Evolutionary conservation across 768 basidiomycete genomes (phyloP).

Genomic region (Mycena epipterygia): DNA sequence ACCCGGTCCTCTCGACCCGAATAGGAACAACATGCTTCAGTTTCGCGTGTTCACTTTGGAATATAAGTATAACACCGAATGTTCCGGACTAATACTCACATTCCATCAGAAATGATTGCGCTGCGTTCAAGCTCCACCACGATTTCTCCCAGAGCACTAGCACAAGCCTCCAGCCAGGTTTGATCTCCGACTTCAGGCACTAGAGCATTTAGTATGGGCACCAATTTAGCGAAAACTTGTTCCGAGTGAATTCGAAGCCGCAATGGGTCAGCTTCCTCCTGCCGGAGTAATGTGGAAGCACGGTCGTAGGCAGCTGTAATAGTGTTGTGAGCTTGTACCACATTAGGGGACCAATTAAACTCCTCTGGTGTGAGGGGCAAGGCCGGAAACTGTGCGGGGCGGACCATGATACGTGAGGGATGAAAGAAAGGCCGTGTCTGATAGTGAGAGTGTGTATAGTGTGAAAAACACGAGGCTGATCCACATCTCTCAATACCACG

Average conservation of each 20-base stretch:
- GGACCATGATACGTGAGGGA: slow-evolving; percentile 6
- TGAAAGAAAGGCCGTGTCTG: neutral
- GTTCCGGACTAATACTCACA: neutral
- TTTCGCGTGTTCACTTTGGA: slow-evolving; percentile 7
- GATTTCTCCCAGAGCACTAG: slow-evolving; percentile 2
- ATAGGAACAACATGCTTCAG: neutral
- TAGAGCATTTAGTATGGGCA: slow-evolving; percentile 26
- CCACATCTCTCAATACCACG: neutral
- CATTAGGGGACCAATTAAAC: slow-evolving; percentile 29
- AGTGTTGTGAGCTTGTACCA: slow-evolving; percentile 11
- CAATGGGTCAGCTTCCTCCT: slow-evolving; percentile 30
- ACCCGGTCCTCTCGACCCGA: neutral
- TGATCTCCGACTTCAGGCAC: slow-evolving; percentile 19
- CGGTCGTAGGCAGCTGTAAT: slow-evolving; percentile 18
- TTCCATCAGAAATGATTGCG: neutral
- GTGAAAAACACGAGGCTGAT: neutral
- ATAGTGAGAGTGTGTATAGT: neutral
- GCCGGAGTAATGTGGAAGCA: slow-evolving; percentile 6
- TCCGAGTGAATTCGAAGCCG: slow-evolving; percentile 31
- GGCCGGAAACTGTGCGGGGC: slow-evolving; percentile 19
- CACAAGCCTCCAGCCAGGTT: slow-evolving; percentile 9
- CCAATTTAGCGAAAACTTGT: neutral
- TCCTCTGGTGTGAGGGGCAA: slow-evolving; percentile 8
- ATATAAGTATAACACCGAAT: neutral
- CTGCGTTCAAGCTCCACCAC: neutral